Conservation (phyloP, 176 grass and related monocot genomes). For the Elymus sibiricus region DNA sequence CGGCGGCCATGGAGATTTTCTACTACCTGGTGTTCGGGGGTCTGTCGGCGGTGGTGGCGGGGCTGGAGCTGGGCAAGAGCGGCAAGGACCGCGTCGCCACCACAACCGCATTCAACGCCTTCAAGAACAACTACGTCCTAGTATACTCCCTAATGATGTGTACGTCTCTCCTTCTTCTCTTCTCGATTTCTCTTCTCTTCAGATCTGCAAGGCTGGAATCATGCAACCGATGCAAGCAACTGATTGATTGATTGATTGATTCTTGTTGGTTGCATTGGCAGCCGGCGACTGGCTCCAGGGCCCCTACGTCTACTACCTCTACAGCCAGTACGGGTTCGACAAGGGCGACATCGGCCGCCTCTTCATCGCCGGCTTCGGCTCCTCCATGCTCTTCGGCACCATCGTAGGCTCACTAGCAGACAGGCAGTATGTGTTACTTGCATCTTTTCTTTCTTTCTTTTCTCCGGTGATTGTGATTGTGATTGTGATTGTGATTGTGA, state of each 20-base stretch:
- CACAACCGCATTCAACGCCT: constrained; percentile 78
- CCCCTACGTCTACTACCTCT: constrained; percentile 97
- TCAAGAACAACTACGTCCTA: constrained; percentile 99
- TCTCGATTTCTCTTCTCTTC: neutral
- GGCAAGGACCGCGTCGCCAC: constrained; percentile 77
- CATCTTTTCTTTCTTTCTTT: neutral
- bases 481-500: too few species aligned
- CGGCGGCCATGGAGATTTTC: constrained; percentile 70
- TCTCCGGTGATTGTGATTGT: too few species aligned
- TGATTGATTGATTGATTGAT: too few species aligned
- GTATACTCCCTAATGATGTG: constrained; percentile 99
- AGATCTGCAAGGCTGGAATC: too few species aligned
- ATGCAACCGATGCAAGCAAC: too few species aligned
- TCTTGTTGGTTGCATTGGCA: constrained; percentile 15
- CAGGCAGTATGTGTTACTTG: constrained; percentile 55
- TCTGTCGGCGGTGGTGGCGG: constrained; percentile 57
- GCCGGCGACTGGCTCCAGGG: constrained; percentile 97
- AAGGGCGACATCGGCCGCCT: constrained; percentile 99
- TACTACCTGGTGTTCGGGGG: constrained; percentile 82
- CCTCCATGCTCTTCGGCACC: constrained; percentile 97
- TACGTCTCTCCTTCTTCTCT: neutral
- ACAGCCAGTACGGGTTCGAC: constrained; percentile 92
- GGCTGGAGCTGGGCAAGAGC: constrained; percentile 81
- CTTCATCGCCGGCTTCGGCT: constrained; percentile 98
- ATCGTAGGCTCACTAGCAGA: constrained; percentile 97